Evolutionary conservation across 306 rosid species (phyloP).

Genomic region (Cicer cuneatum): DNA sequence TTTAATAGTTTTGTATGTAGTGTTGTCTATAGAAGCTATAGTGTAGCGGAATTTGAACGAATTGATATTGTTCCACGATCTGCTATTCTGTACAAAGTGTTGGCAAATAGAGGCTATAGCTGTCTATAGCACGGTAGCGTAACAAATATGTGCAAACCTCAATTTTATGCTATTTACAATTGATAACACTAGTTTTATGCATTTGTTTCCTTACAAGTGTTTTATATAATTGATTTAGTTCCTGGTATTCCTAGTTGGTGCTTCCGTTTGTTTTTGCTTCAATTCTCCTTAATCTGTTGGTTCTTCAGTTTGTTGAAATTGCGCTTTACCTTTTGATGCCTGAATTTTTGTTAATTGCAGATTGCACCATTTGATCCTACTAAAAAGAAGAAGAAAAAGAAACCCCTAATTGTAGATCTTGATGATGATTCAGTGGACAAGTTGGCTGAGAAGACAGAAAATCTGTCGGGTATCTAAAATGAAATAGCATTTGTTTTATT

Average conservation of each 20-base stretch:
- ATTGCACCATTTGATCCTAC: slow-evolving; percentile 89
- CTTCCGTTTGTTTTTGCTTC: neutral
- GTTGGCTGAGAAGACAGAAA: slow-evolving; percentile 87
- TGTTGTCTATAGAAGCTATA: no score
- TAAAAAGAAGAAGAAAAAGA: slow-evolving; percentile 90
- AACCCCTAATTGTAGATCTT: slow-evolving; percentile 48
- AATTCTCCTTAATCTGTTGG: neutral
- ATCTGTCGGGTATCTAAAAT: slow-evolving; percentile 60
- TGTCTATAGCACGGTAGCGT: no score
- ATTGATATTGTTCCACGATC: no score
- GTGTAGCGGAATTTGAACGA: no score
- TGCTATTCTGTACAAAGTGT: no score
- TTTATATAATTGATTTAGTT: neutral
- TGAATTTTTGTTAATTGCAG: slow-evolving; percentile 52
- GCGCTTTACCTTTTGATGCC: neutral
- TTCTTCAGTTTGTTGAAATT: slow-evolving; percentile 1
- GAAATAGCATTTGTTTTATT: neutral
- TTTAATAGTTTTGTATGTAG: no score
- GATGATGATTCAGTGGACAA: slow-evolving; percentile 80
- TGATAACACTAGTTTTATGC: neutral
- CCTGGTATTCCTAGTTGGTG: neutral
- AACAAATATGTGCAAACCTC: no score
- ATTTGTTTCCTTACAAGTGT: neutral
- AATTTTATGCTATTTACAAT: neutral
- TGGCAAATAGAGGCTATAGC: no score